Evolutionary conservation across 306 rosid species (phyloP).

Genomic region (Fagus crenata): DNA sequence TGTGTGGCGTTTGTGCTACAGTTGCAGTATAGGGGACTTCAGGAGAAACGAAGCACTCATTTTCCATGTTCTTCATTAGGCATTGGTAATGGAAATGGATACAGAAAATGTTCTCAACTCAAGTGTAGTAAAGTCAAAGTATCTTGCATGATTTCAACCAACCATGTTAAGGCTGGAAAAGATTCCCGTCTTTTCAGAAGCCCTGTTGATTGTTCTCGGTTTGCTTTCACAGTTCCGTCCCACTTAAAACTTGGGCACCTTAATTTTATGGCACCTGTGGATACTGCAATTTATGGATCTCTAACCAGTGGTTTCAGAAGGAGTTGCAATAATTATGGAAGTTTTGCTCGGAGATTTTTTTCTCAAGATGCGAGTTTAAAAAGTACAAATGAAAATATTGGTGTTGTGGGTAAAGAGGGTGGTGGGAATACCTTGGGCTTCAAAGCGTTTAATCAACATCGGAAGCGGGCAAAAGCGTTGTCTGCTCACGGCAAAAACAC

Average conservation of each 20-base stretch:
- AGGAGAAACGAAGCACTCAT: slow-evolving; percentile 29
- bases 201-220: slow-evolving; percentile 24
- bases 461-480: slow-evolving; percentile 41
- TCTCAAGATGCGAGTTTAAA: slow-evolving; percentile 34
- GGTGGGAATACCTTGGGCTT: slow-evolving; percentile 14
- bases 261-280: slow-evolving; percentile 30
- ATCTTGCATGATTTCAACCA: slow-evolving; percentile 27
- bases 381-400: slow-evolving; percentile 24
- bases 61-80: slow-evolving; percentile 31
- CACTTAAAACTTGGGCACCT: slow-evolving; percentile 16
- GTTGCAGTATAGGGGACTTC: slow-evolving; percentile 59
- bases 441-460: slow-evolving; percentile 16
- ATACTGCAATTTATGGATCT: slow-evolving; percentile 27
- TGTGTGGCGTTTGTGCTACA: slow-evolving; percentile 25
- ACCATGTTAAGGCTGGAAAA: slow-evolving; percentile 24
- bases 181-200: slow-evolving; percentile 23
- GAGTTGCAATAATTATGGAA: slow-evolving; percentile 32
- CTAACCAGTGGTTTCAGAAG: slow-evolving; percentile 24
- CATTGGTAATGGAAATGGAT: slow-evolving; percentile 26
- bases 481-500: slow-evolving; percentile 34
- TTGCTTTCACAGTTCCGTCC: slow-evolving; percentile 17
- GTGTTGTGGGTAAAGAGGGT: slow-evolving; percentile 18
- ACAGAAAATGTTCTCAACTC: slow-evolving; percentile 33
- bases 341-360: slow-evolving; percentile 44
- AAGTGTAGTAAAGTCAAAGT: slow-evolving; percentile 35